Evolutionary conservation across 176 grass and related monocot genomes (phyloP), one percentile per base, ranked within the genome.

Genomic region (Otatea glauca): DNA sequence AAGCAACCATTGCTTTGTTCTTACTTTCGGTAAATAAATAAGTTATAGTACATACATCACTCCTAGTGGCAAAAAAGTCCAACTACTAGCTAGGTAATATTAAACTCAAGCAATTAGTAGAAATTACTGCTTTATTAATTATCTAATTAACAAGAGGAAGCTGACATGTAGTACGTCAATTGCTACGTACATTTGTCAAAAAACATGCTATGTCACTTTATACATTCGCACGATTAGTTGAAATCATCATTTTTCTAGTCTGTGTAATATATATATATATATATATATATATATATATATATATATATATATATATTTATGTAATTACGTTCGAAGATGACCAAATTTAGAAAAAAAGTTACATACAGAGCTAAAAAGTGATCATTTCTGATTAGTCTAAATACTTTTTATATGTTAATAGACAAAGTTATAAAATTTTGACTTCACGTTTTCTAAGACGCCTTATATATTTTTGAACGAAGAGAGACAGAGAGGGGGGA

Each of bases 21-120:
- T 50, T 74, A 51, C 81, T 65, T 83, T 74, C 58, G 58, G 43
- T 83, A 72, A 21, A 65, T 27, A 38, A 42, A 20, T n/a, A n/a
- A n/a, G n/a, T 67, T 4, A 25, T 32, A 55, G 6, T 63, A 4
- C 9, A 34, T 56, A 38, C 16, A 49, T 47, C 51, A 6, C 2
- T 65, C 21, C 74, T 7, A 18, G 24, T 2, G 35, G 41, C 51
- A 42, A 66, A 88, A 79, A 64, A 62, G 82, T 85, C 68, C 61
- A 68, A 58, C 75, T 59, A 21, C 41, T 55, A 29, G 29, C 13
- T n/a, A 68, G 47, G 72, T 5, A 70, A 14, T 38, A 70, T 32
- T 55, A 29, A 37, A 42, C 23, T 58, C 24, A 7, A 45, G 14
- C n/a, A 42, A 76, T 7, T 16, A 42, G 29, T n/a, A 67, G n/a